phyloP scores from a whole-genome alignment of 345 rosid species.

The Rhizophora apiculata region DNA sequence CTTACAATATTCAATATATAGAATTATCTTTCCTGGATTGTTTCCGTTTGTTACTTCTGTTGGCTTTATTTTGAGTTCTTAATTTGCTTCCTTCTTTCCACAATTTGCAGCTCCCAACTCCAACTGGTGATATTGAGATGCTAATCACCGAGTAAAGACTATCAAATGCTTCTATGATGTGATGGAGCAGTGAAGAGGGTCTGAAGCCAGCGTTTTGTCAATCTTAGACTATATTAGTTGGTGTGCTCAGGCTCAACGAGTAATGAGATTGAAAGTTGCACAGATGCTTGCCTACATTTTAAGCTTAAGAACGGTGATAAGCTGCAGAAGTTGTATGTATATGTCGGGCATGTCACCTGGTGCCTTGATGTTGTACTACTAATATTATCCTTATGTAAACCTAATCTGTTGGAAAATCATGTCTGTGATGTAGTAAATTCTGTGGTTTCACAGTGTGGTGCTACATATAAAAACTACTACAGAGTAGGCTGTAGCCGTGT shows the following conservation, averaged over 20 bases:
- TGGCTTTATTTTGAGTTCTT: neutral
- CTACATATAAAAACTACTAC: too few relatives aligned
- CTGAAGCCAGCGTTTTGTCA: neutral
- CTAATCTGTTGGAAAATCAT: neutral
- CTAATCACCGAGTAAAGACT: slow-evolving; percentile 39
- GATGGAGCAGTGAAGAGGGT: neutral
- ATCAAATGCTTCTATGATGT: slow-evolving; percentile 2
- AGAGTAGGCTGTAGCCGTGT: too few relatives aligned
- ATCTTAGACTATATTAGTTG: slow-evolving; percentile 16
- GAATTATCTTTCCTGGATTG: neutral
- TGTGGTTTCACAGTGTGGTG: too few relatives aligned
- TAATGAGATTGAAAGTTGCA: neutral
- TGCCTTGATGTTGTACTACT: neutral
- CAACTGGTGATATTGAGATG: slow-evolving; percentile 35
- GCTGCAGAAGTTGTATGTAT: neutral
- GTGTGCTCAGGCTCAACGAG: too few relatives aligned
- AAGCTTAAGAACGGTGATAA: neutral
- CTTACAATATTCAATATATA: neutral
- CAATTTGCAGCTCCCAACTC: slow-evolving; percentile 42
- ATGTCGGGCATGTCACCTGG: neutral
- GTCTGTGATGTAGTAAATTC: neutral
- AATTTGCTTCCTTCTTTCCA: neutral
- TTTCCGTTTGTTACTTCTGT: neutral
- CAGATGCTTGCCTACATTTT: neutral
- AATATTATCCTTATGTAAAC: neutral